These are phyloP conservation scores for Heimioporus sp. DNA, from an alignment of 768 basidiomycete genomes.

Conservation along the genomic window DNA sequence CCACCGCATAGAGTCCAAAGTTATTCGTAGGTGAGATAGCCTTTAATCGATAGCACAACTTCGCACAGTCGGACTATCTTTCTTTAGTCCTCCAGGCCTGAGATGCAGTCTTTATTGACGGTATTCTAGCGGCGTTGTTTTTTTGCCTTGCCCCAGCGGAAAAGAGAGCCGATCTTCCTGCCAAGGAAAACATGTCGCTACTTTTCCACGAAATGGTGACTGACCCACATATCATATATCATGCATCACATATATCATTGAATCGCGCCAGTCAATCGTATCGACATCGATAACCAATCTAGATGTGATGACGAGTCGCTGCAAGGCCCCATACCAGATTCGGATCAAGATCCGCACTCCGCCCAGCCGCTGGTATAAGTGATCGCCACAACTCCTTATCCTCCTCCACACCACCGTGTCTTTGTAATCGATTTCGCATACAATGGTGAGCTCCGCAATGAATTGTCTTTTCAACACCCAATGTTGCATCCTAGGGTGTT, in stretches of 20 bases:
- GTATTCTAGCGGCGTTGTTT: not conserved
- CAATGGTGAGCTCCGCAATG: slow-evolving; percentile 27
- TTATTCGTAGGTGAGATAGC: slow-evolving; percentile 21
- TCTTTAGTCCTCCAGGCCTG: too few relatives aligned
- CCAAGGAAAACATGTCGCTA: slow-evolving; percentile 2
- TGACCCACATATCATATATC: slow-evolving; percentile 12
- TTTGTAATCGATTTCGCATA: slow-evolving; percentile 27
- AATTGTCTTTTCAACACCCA: slow-evolving; percentile 1
- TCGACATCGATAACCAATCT: slow-evolving; percentile 31
- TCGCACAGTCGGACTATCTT: not conserved
- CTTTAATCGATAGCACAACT: slow-evolving; percentile 23
- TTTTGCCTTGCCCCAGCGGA: too few relatives aligned
- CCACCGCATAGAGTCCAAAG: slow-evolving; percentile 6
- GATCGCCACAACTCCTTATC: slow-evolving; percentile 25
- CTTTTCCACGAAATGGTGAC: slow-evolving; percentile 5
- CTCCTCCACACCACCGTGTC: slow-evolving; percentile 23
- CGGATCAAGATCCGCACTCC: slow-evolving; percentile 80
- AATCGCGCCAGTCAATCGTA: slow-evolving; percentile 12
- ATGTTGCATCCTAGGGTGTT: slow-evolving; percentile 55
- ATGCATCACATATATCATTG: slow-evolving; percentile 11
- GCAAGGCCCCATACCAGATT: slow-evolving; percentile 33
- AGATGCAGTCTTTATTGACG: not conserved
- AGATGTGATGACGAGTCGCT: slow-evolving; percentile 14
- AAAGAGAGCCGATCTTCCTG: not conserved
- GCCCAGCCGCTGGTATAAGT: slow-evolving; percentile 47